Percentiles rank a stretch among this genome's conserved stretches.
phyloP scores from a whole-genome alignment of 2,329 filamentous ascomycete genomes.

The Penicillium crustosum region DNA sequence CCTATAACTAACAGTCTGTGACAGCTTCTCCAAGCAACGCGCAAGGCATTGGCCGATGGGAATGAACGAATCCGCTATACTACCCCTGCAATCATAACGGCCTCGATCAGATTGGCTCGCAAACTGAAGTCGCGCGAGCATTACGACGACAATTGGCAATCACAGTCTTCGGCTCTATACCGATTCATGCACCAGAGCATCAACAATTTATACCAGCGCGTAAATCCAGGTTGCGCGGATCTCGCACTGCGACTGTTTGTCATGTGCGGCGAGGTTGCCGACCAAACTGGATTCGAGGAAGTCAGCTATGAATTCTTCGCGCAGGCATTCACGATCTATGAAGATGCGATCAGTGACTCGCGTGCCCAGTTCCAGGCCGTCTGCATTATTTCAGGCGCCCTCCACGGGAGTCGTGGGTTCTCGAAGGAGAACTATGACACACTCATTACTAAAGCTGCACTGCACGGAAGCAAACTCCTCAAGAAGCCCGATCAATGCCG shows the following conservation, averaged over 20 bases:
- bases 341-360: constrained; percentile 92
- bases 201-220: constrained; percentile 82
- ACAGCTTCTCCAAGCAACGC: constrained; percentile 77
- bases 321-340: constrained; percentile 96
- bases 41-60: constrained; percentile 84
- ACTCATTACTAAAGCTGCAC: constrained; percentile 92
- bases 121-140: constrained; percentile 90
- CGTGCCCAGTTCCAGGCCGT: constrained; percentile 98
- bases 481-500: constrained; percentile 98
- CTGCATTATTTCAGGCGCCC: constrained; percentile 83
- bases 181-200: constrained; percentile 93
- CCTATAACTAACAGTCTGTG: constrained; percentile 14
- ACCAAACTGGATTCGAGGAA: constrained; percentile 89
- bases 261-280: constrained; percentile 86
- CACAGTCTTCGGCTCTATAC: constrained; percentile 77
- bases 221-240: constrained; percentile 79
- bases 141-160: constrained; percentile 72
- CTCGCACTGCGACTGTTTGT: constrained; percentile 86
- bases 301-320: constrained; percentile 98
- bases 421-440: constrained; percentile 98
- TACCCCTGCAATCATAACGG: constrained; percentile 86
- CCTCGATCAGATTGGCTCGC: constrained; percentile 83
- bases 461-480: constrained; percentile 93
- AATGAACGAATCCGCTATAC: constrained; percentile 96
- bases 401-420: constrained; percentile 88